These are phyloP conservation scores for Cytospora schulzeri DNA, from an alignment of 2,329 filamentous ascomycete species.

Conservation along the genomic window DNA sequence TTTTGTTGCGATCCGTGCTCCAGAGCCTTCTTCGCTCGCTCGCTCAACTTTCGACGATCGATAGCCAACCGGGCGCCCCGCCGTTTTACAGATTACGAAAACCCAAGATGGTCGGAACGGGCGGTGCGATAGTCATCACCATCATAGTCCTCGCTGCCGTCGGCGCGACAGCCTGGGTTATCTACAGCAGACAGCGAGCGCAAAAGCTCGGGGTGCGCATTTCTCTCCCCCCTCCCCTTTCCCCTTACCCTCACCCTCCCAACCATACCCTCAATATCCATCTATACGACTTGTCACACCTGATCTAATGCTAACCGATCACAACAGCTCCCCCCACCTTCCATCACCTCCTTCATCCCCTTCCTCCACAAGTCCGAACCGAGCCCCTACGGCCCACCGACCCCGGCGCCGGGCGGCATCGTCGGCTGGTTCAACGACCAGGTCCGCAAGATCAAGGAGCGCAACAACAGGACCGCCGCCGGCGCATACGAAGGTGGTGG, in stretches of 20 bases:
- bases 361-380: conserved; percentile 57
- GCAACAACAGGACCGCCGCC: conserved; percentile 65
- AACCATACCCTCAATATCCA: no score
- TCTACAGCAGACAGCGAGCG: conserved; percentile 73
- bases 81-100: conserved; percentile 9
- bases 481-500: conserved; percentile 70
- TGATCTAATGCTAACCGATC: conserved; percentile 19
- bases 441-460: conserved; percentile 63
- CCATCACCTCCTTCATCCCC: conserved; percentile 69
- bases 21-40: not conserved
- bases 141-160: conserved; percentile 63
- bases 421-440: conserved; percentile 74
- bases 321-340: conserved; percentile 67
- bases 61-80: conserved; percentile 2
- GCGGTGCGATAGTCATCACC: conserved; percentile 73
- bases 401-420: conserved; percentile 63
- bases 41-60: not conserved
- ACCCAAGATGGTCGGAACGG: conserved; percentile 55
- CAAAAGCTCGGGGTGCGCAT: conserved; percentile 68
- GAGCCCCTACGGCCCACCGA: conserved; percentile 50
- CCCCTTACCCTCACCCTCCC: no score
- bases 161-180: conserved; percentile 65
- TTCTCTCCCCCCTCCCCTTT: conserved; percentile 6
- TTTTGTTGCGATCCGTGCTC: not conserved
- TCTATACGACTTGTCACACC: not conserved